Percentiles rank a stretch among this genome's conserved stretches.
Evolutionary conservation across 1,284 basidiomycete species (phyloP).

Genomic region (Cutaneotrichosporon cyanovorans): DNA sequence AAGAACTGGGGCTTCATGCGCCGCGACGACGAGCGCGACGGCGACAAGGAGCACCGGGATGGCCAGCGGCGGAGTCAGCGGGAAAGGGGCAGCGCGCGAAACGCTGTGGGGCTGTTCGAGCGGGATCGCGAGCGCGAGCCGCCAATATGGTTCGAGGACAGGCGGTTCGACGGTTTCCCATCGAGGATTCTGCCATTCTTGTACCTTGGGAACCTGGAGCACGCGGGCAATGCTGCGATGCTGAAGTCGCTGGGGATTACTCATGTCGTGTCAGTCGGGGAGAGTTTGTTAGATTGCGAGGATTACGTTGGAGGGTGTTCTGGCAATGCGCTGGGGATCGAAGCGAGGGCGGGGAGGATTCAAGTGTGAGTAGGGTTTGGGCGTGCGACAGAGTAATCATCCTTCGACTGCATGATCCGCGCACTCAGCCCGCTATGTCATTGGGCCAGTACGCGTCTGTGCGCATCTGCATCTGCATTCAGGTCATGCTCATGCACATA

Average conservation of each 20-base stretch:
- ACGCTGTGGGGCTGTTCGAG: constrained; percentile 42
- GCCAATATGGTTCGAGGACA: constrained; percentile 78
- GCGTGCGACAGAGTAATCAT: too few species aligned
- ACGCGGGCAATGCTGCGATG: constrained; percentile 92
- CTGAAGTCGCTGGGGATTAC: constrained; percentile 92
- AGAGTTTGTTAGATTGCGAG: constrained; percentile 47
- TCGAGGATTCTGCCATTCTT: constrained; percentile 87
- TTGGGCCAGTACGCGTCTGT: too few species aligned
- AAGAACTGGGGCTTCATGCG: constrained; percentile 28
- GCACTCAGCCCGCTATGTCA: too few species aligned
- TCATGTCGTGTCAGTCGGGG: constrained; percentile 94
- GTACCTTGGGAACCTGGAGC: constrained; percentile 93
- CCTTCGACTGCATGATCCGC: too few species aligned
- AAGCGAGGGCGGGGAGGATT: constrained; percentile 36
- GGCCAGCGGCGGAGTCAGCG: constrained; percentile 23
- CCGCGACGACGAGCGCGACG: constrained; percentile 1
- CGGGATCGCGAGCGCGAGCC: too few species aligned
- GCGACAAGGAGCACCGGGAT: constrained; percentile 13
- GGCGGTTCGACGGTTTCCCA: constrained; percentile 90
- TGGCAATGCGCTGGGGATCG: constrained; percentile 35
- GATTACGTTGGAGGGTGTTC: too few species aligned
- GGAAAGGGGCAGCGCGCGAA: constrained; percentile 25
- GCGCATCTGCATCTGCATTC: too few species aligned
- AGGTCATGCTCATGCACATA: background rate
- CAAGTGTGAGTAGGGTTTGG: constrained; percentile 35